Percentiles rank a stretch among this genome's conserved stretches.
phyloP scores from a whole-genome alignment of 768 basidiomycete genomes.

The Exidia glandulosa region DNA sequence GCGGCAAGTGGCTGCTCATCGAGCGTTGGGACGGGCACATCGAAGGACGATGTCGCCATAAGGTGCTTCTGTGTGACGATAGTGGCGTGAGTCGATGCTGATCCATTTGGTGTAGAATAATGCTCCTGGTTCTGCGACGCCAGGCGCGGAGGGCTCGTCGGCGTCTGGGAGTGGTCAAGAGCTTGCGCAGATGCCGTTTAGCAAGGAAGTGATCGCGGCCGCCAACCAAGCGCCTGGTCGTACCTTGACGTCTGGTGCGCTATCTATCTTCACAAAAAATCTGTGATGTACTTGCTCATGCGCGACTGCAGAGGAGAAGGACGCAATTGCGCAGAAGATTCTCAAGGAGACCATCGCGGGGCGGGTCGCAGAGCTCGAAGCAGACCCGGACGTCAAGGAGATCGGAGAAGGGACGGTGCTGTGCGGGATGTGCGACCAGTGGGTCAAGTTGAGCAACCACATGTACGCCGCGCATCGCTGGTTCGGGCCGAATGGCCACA shows the following conservation, averaged over 20 bases:
- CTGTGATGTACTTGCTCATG: neutral
- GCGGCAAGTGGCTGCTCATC: neutral
- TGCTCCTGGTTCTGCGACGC: neutral
- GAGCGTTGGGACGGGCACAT: neutral
- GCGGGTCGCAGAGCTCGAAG: neutral
- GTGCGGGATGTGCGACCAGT: neutral
- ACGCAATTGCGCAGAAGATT: neutral
- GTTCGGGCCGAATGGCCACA: neutral
- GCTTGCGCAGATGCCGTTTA: neutral
- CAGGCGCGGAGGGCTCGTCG: neutral
- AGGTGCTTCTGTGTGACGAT: neutral
- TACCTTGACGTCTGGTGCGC: neutral
- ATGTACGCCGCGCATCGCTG: neutral
- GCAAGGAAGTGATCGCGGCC: neutral
- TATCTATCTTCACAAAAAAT: neutral
- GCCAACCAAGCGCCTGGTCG: neutral
- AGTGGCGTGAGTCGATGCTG: neutral
- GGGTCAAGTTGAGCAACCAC: constrained; percentile 1
- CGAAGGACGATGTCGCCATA: neutral
- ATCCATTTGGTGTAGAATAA: neutral
- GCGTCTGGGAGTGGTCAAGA: too few species aligned
- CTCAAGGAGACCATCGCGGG: neutral
- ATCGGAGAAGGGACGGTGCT: neutral
- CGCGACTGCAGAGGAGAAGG: neutral
- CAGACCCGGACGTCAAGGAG: neutral